These are phyloP conservation scores for Warburgia ugandensis DNA, from an alignment of 164 flowering plant species.

Conservation along the genomic window DNA sequence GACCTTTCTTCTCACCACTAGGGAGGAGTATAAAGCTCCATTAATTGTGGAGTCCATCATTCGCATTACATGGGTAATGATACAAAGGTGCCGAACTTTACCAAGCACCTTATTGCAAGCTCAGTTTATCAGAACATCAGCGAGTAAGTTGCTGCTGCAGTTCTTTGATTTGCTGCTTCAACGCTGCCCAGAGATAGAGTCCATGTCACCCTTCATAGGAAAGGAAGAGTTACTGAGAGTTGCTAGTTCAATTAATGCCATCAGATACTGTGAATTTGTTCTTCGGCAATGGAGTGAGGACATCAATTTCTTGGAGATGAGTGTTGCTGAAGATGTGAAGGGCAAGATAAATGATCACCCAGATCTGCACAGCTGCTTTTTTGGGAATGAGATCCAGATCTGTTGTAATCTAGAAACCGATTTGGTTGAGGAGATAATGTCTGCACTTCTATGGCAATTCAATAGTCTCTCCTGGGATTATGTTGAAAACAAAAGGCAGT, in stretches of 20 bases:
- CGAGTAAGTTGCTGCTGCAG: constrained; percentile 35
- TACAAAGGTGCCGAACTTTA: constrained; percentile 40
- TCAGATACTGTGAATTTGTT: constrained; percentile 37
- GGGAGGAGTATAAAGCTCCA: constrained; percentile 51
- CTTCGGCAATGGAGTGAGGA: constrained; percentile 59
- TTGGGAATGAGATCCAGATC: constrained; percentile 41
- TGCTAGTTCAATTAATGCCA: constrained; percentile 46
- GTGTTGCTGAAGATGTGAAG: constrained; percentile 21
- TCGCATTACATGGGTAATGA: constrained; percentile 35
- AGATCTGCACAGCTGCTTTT: constrained; percentile 26
- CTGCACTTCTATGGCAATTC: constrained; percentile 37
- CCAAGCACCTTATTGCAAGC: constrained; percentile 21
- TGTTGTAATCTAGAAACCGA: constrained; percentile 41
- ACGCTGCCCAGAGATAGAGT: constrained; percentile 25
- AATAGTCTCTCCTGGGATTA: constrained; percentile 31
- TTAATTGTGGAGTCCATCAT: constrained; percentile 34
- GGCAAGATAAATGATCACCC: background rate
- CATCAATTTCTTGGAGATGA: constrained; percentile 48
- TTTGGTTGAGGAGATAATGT: constrained; percentile 46
- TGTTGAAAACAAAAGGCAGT: constrained; percentile 18
- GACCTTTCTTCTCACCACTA: constrained; percentile 24
- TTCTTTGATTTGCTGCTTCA: constrained; percentile 31
- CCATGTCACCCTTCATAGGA: constrained; percentile 9
- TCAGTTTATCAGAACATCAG: constrained; percentile 42
- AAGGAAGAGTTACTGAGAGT: constrained; percentile 22